A percentile compares a stretch with the other conserved stretches of the same genome.
phyloP scores from a whole-genome alignment of 345 rosid species.

The Sapria himalayana region DNA sequence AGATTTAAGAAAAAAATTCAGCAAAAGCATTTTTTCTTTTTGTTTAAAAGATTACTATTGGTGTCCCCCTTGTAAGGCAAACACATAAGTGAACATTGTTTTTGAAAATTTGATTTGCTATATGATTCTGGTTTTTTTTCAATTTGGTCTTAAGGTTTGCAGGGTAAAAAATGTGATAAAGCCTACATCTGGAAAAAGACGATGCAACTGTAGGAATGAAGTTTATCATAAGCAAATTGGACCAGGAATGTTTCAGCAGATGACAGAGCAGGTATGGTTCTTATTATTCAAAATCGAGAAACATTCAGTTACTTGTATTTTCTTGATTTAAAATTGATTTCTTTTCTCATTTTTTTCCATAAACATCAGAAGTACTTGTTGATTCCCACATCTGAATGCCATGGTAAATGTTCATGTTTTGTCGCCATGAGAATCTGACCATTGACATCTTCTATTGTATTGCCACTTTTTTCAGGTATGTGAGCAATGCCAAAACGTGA shows the following conservation, averaged over 20 bases:
- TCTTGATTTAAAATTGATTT: too few relatives aligned
- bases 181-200: slow-evolving; percentile 91
- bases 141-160: slow-evolving; percentile 80
- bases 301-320: too few relatives aligned
- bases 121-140: not conserved
- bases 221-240: slow-evolving; percentile 96
- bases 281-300: too few relatives aligned
- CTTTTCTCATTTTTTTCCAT: too few relatives aligned
- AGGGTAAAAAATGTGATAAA: slow-evolving; percentile 84
- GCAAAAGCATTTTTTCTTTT: too few relatives aligned
- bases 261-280: slow-evolving; percentile 68
- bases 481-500: slow-evolving; percentile 90
- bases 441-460: slow-evolving; percentile 1
- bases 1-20: too few relatives aligned
- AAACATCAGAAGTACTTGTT: too few relatives aligned
- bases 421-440: not conserved
- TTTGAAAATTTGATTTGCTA: slow-evolving; percentile 4
- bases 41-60: too few relatives aligned
- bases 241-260: slow-evolving; percentile 99
- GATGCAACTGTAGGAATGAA: slow-evolving; percentile 93
- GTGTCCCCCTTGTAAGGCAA: too few relatives aligned
- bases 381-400: too few relatives aligned
- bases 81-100: too few relatives aligned
- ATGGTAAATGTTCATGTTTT: too few relatives aligned
- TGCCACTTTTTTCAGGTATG: slow-evolving; percentile 42